Evolutionary conservation across 345 rosid genomes (phyloP).

Genomic region (Populus alba): DNA sequence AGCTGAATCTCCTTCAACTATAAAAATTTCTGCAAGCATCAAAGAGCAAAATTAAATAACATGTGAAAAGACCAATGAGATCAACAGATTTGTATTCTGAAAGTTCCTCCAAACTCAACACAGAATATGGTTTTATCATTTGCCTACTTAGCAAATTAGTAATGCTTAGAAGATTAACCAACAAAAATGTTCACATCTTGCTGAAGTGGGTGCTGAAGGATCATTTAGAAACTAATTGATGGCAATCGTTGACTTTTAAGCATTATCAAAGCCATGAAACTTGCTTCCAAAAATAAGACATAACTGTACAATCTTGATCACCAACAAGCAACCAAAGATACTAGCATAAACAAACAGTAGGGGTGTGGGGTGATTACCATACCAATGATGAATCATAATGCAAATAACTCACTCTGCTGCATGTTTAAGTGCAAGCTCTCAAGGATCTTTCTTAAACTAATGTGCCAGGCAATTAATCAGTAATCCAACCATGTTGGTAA

Average conservation of each 20-base stretch:
- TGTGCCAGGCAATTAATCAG: neutral
- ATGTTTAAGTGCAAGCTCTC: neutral
- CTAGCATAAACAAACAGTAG: neutral
- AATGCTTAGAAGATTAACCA: neutral
- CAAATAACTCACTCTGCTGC: neutral
- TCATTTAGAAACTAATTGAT: neutral
- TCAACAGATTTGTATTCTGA: neutral
- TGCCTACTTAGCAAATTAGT: neutral
- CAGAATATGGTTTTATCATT: neutral
- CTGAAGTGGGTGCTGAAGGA: neutral
- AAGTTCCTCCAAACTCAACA: neutral
- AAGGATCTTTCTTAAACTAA: neutral
- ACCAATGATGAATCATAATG: neutral
- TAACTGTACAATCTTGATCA: neutral
- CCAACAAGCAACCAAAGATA: neutral
- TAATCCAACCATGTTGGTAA: neutral
- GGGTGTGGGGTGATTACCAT: neutral
- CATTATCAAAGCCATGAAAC: neutral
- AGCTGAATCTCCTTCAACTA: slow-evolving; percentile 98
- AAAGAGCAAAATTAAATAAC: neutral
- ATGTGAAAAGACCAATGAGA: neutral
- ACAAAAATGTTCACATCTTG: neutral
- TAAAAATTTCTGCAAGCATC: slow-evolving; percentile 73
- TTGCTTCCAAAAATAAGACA: neutral
- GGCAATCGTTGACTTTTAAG: neutral